phyloP scores from a whole-genome alignment of 2,329 filamentous ascomycete genomes.

The Trichoderma brevicompactum region DNA sequence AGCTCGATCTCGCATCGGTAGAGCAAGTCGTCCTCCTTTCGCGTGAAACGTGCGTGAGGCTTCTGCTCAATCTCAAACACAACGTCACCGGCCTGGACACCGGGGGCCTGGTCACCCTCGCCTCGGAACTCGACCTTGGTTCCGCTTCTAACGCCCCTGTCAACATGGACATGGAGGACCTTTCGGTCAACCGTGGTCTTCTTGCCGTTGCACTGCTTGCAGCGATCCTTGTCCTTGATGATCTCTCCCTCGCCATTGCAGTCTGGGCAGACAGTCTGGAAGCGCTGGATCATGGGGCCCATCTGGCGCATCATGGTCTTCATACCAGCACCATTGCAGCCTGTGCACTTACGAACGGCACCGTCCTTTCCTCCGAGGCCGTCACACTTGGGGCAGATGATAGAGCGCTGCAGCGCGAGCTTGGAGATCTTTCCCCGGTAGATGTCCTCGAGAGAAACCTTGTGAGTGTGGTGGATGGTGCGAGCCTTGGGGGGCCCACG shows the following conservation, averaged over 20 bases:
- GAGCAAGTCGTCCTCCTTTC: slow-evolving; percentile 94
- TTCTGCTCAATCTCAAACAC: slow-evolving; percentile 99
- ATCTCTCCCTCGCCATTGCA: slow-evolving; percentile 97
- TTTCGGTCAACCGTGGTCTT: slow-evolving; percentile 98
- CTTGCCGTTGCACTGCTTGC: slow-evolving; percentile 95
- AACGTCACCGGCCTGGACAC: slow-evolving; percentile 91
- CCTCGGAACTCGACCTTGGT: slow-evolving; percentile 97
- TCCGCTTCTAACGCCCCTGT: slow-evolving; percentile 89
- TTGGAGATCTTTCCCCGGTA: slow-evolving; percentile 98
- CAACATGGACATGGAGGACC: slow-evolving; percentile 96
- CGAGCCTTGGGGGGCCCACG: slow-evolving; percentile 85
- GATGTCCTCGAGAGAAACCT: slow-evolving; percentile 96
- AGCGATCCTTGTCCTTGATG: slow-evolving; percentile 95
- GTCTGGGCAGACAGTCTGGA: slow-evolving; percentile 98
- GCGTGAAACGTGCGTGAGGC: slow-evolving; percentile 92
- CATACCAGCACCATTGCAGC: slow-evolving; percentile 94
- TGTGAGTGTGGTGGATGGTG: slow-evolving; percentile 97
- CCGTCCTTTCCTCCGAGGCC: slow-evolving; percentile 96
- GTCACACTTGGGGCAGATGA: slow-evolving; percentile 94
- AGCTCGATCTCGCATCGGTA: slow-evolving; percentile 96
- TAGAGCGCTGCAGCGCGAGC: slow-evolving; percentile 92
- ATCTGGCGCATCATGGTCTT: slow-evolving; percentile 99
- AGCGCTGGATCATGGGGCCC: slow-evolving; percentile 99
- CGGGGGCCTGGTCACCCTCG: slow-evolving; percentile 94
- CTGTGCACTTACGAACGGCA: slow-evolving; percentile 88